phyloP scores from a whole-genome alignment of 805 yeast genomes.

The Starmera pachycereana region DNA sequence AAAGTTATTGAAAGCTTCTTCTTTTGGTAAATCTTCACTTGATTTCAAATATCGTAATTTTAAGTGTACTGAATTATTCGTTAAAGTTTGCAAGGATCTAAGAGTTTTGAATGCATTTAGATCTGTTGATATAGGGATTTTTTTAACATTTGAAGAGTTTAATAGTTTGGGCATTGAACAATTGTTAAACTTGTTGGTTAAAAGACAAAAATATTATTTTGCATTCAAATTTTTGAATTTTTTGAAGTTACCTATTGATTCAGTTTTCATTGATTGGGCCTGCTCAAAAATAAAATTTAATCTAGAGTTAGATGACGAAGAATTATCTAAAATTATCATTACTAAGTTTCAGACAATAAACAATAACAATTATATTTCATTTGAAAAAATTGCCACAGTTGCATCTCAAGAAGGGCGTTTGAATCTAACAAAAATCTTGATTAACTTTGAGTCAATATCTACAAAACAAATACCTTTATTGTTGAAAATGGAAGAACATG shows the following conservation, averaged over 20 bases:
- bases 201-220: constrained; percentile 48
- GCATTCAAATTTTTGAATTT: constrained; percentile 52
- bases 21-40: constrained; percentile 64
- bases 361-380: constrained; percentile 35
- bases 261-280: constrained; percentile 74
- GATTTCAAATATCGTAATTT: constrained; percentile 36
- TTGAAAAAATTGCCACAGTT: constrained; percentile 45
- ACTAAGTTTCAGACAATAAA: constrained; percentile 28
- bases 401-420: constrained; percentile 80
- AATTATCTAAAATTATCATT: constrained; percentile 40
- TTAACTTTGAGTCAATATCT: constrained; percentile 52
- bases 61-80: constrained; percentile 39
- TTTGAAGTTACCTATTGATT: constrained; percentile 34
- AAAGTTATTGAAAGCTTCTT: constrained; percentile 65
- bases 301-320: constrained; percentile 43
- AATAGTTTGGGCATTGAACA: constrained; percentile 40
- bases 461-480: constrained; percentile 52
- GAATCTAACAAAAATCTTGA: constrained; percentile 53
- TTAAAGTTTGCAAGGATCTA: constrained; percentile 48
- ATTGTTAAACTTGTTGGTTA: constrained; percentile 46
- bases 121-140: constrained; percentile 53
- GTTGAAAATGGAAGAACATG: constrained; percentile 62
- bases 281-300: constrained; percentile 52
- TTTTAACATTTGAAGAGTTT: constrained; percentile 51
- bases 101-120: constrained; percentile 65